Evolutionary conservation across 2,329 filamentous ascomycete species (phyloP), one percentile per base, ranked within the genome.

Genomic region (Teratosphaeria viscida): DNA sequence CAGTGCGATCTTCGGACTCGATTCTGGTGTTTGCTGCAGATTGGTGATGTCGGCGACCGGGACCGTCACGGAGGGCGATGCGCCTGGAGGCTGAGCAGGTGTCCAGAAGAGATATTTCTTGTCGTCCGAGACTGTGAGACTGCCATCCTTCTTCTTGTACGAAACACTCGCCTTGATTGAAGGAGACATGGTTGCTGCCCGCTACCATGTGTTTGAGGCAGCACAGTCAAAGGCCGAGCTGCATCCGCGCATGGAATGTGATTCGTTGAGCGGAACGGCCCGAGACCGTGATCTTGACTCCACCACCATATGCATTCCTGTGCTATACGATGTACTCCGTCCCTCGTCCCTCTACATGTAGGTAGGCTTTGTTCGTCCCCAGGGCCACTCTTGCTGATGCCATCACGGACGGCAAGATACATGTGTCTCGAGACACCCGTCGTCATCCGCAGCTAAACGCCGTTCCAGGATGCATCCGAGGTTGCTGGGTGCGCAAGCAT

Each of bases 81-180:
- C 83, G 58, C 79, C 81, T 23, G 79, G 76, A 37, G 83, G 81
- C 54, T 81, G 81, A 58, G 83, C 80, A 10, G 90, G 88, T 35
- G 85, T 89, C 92, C 92, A 99, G 72, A 84, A 87, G 62, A 97
- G 83, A 43, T 81, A 85, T 69, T 83, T 83, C 68, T 84, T 81
- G 73, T 96, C 90, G 59, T 82, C 78, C 16, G 88, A 85, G 67
- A 97, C 80, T 29, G 85, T 83, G 69, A 99, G 78, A 62, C 84
- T 83, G 72, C 94, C 94, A 79, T 97, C 89, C 75, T 95, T 94
- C 80, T 97, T 99, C 78, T 96, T 97, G 81, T 94, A 97, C 60
- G 86, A 80, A 12, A 80, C 74, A 1, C 77, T 78, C 27, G 73
- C 73, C 34, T 54, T 16, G 19, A 34, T 54, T 54, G 53, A 16